Evolutionary conservation across 768 basidiomycete genomes (phyloP), one percentile per base, ranked within the genome.

Genomic region (Dioszegia crocea): DNA sequence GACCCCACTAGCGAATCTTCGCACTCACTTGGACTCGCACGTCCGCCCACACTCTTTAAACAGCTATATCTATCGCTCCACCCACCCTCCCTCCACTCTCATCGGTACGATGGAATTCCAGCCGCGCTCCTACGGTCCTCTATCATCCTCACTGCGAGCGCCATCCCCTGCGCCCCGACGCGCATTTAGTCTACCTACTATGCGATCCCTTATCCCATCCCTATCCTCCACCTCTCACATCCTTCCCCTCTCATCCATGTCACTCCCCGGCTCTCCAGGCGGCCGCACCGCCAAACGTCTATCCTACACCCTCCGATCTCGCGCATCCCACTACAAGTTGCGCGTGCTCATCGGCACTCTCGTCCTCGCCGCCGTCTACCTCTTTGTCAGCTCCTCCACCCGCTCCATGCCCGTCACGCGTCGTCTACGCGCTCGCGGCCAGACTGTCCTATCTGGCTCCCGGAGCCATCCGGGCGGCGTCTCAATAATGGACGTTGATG

Each of bases 271-370:
- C 46, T 50, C 30, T 9, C 48, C 57, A 12, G 24, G 21, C 9
- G 10, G 21, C 9, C 49, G 48, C 1, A 46, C 52, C 21, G 67
- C 61, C 30, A 59, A 67, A 36, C 63, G 70, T 14, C 31, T 71
- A 26, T 68, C 66, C 4, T 68, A 66, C 41, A 61, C 50, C 23
- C 39, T 71, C 44, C 67, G 67, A 41, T 59, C 44, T 23, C 62
- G 70, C 10, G 58, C 55, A 14, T 26, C 30, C 0, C 61, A 58
- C 23, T 38, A 68, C 47, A 51, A 63, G 19, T 16, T 61, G 29
- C 62, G 67, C 3, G 38, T 71, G 8, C 53, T 71, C 55, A 36
- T 60, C 38, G 47, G 60, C 16, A 47, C 57, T 21, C 27, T 67
- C 17, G 57, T 68, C 62, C 38, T 71, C 38, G 31, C 56, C 16